phyloP scores from a whole-genome alignment of 805 yeast genomes.

The Kluyveromyces dobzhanskii region DNA sequence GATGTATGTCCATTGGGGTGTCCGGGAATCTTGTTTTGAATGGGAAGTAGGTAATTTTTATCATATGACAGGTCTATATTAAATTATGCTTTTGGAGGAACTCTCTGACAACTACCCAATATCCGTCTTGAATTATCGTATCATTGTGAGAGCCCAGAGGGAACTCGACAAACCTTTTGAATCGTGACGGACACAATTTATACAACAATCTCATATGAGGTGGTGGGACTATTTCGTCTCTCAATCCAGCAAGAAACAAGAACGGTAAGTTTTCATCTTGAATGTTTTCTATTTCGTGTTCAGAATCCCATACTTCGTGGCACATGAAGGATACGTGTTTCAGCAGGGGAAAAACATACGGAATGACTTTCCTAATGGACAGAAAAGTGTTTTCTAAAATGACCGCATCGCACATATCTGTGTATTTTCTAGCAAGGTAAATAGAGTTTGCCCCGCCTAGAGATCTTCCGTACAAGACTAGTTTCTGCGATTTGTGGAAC shows the following conservation, averaged over 20 bases:
- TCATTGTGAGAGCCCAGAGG: slow-evolving; percentile 72
- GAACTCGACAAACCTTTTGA: slow-evolving; percentile 47
- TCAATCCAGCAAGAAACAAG: slow-evolving; percentile 60
- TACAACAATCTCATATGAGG: slow-evolving; percentile 59
- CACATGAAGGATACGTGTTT: slow-evolving; percentile 50
- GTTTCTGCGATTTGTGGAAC: slow-evolving; percentile 37
- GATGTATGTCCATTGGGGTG: slow-evolving; percentile 75
- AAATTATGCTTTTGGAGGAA: slow-evolving; percentile 39
- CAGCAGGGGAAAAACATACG: slow-evolving; percentile 67
- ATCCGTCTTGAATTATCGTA: slow-evolving; percentile 63
- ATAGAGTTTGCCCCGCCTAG: slow-evolving; percentile 94
- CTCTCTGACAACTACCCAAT: slow-evolving; percentile 62
- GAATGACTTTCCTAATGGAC: slow-evolving; percentile 59
- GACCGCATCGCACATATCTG: slow-evolving; percentile 47
- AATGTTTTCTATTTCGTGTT: slow-evolving; percentile 43
- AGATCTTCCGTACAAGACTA: slow-evolving; percentile 79
- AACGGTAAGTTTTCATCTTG: slow-evolving; percentile 48
- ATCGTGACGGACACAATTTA: slow-evolving; percentile 40
- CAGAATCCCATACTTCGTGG: slow-evolving; percentile 80
- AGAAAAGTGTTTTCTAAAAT: slow-evolving; percentile 84
- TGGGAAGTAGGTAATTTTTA: neutral
- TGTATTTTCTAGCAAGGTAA: slow-evolving; percentile 59
- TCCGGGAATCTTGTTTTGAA: slow-evolving; percentile 8
- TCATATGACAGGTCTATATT: neutral
- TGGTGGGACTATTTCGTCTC: slow-evolving; percentile 92